Percentiles rank a stretch among this genome's conserved stretches.
Evolutionary conservation across 177 flowering plant species (phyloP).

Genomic region (Tripterygium wilfordii): DNA sequence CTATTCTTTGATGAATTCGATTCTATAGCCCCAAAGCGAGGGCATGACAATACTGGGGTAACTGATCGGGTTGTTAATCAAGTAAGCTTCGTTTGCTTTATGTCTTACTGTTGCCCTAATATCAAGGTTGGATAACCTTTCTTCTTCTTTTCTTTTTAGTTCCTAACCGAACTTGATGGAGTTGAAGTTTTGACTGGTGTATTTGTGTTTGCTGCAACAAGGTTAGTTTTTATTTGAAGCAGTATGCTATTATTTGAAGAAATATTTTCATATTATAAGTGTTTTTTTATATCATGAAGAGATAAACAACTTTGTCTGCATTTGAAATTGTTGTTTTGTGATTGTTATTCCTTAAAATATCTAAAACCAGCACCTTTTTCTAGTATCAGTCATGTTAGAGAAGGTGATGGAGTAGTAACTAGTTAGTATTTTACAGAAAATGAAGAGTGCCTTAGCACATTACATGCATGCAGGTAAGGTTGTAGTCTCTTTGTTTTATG

Average conservation of each 20-base stretch:
- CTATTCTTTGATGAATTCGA: slow-evolving; percentile 98
- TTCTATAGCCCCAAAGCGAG: slow-evolving; percentile 97
- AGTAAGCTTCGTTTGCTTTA: slow-evolving; percentile 30
- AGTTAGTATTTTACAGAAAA: no score
- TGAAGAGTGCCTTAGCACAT: no score
- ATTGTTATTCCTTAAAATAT: no score
- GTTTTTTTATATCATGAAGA: background rate
- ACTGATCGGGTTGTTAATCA: slow-evolving; percentile 99
- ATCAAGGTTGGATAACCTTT: no score
- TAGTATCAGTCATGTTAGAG: no score
- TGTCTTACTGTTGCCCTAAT: background rate
- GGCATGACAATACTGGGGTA: slow-evolving; percentile 98
- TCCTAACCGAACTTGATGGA: slow-evolving; percentile 95
- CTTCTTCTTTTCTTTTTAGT: slow-evolving; percentile 27
- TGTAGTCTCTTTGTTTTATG: no score
- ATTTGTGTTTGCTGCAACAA: slow-evolving; percentile 98
- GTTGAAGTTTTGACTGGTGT: slow-evolving; percentile 93
- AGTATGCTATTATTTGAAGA: background rate
- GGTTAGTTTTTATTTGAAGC: slow-evolving; percentile 32
- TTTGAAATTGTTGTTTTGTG: no score
- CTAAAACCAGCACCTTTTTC: no score
- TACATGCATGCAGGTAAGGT: no score
- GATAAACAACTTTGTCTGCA: no score
- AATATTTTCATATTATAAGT: background rate
- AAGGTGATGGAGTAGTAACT: no score